Base-by-base conservation (phyloP, 371 early-diverging fungal genomes). In the Amoeboaphelidium protococcarum region DNA sequence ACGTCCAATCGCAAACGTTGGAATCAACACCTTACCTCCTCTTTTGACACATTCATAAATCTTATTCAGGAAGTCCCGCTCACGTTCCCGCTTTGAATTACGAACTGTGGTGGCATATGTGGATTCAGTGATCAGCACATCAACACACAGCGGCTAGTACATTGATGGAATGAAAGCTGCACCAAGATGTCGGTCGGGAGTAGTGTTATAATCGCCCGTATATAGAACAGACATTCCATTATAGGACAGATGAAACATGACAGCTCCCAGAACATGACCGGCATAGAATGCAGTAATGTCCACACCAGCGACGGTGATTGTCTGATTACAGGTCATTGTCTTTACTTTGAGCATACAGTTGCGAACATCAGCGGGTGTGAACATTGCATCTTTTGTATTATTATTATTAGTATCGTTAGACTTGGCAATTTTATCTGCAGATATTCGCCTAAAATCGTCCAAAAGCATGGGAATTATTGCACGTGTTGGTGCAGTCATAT, bases 171-270 rank as follows among this genome's bases (percentile, higher is more conserved):
- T 85, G 79, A 80, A 87, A 1, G 96, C 96, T 6, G 79, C 68
- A 6, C 89, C 90, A 23, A 95, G 60, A 57, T 94, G 95, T 40
- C 84, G 71, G 66, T 94, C 95, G 0, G 92, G 84, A 2, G 88
- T 84, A 82, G 87, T 94, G 57, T 91, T 94, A 66, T 84, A 95
- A 60, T 95, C 96, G 23, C 96, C 96, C 2, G 96, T 95, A 58
- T 95, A 95, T 2, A 95, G 82, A 1, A 86, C 68, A 1, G 50
- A 3, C 25, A 45, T 13, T 3, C 51, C 48, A 6, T 31, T 57
- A 19, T 54, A 52, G 2, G 72, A 64, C 10, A 84, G 71, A 54
- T 88, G 78, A 52, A 90, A 82, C 94, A 95, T 95, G 25, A 84
- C 92, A 0, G 96, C 96, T 1, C 96, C 96, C n/a, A 95, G 67